Evolutionary conservation across 176 grass and related monocot genomes (phyloP), one percentile per base, ranked within the genome.

Genomic region (Cocos nucifera): DNA sequence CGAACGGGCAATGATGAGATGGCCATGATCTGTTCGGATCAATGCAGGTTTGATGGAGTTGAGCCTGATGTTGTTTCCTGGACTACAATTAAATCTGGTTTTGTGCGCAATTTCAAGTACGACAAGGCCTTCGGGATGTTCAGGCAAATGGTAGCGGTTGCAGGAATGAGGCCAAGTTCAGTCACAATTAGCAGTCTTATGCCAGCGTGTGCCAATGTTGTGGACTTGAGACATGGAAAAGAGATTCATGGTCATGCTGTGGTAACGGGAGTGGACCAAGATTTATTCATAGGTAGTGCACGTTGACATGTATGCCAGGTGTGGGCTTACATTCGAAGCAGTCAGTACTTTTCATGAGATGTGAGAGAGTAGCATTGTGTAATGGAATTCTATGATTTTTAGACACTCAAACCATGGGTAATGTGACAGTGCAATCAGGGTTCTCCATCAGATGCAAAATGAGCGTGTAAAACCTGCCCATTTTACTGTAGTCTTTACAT

Each of bases 301-400:
- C 23, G 1, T 23, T 23, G 23, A 23, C 23, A 3, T 23, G 23
- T 23, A 23, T 23, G 23, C 23, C 23, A 23, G 2, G 23, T 23
- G 23, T 23, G 23, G 23, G 23, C 23, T 23, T 23, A 23, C 2
- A 23, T 23, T 23, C 23, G 23, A 23, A 23, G 23, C 23, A 23
- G 23, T 23, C 23, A 23, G 23, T 23, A 23, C 23, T 23, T 23
- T 23, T 23, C 0, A 23, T 23, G 2, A 24, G 6, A 89, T 89
- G 82, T 2, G 14, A 0, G 67, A 58, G 14, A 79, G 78, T 63
- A 89, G 55, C 23, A 79, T 75, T 5, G 82, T 82, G 59, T 75
- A 82, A 54, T 89, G 75, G 75, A 85, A 89, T 58, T 75, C 86
- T 22, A 89, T 89, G 82, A 82, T 89, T 49, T 85, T 89, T 15